Percentiles rank a stretch among this genome's conserved stretches.
phyloP scores from a whole-genome alignment of 495 filamentous ascomycete genomes.

The Parachaetomium inaequale region DNA sequence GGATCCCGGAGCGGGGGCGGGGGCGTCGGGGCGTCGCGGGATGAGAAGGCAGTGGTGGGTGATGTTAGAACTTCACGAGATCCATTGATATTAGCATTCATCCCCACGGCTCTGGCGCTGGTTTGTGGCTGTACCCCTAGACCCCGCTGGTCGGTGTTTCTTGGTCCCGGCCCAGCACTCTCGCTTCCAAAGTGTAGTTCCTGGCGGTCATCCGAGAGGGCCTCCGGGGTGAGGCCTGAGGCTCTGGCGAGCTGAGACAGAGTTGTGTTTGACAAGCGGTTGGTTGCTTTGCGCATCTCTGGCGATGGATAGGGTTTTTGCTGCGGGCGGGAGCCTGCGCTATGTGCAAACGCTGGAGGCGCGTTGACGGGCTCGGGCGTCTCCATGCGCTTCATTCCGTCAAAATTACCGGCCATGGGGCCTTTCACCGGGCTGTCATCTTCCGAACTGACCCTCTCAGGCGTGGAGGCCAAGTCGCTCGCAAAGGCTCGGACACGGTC shows the following conservation, averaged over 20 bases:
- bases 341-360: constrained; percentile 71
- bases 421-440: constrained; percentile 43
- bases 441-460: constrained; percentile 57
- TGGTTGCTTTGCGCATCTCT: constrained; percentile 73
- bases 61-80: constrained; percentile 49
- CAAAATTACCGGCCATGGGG: constrained; percentile 40
- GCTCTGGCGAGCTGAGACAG: constrained; percentile 71
- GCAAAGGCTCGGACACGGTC: constrained; percentile 34
- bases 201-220: constrained; percentile 17
- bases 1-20: constrained; percentile 35
- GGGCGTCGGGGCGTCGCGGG: constrained; percentile 30
- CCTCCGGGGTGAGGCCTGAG: constrained; percentile 43
- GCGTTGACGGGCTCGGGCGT: constrained; percentile 68
- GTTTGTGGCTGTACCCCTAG: constrained; percentile 47
- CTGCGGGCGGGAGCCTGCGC: constrained; percentile 48
- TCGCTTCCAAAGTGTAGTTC: constrained; percentile 31
- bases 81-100: constrained; percentile 49
- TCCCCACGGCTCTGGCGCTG: constrained; percentile 42
- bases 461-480: constrained; percentile 43
- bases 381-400: constrained; percentile 53
- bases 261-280: constrained; percentile 75
- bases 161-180: constrained; percentile 19
- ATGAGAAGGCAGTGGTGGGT: constrained; percentile 21
- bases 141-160: constrained; percentile 36
- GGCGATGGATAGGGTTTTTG: constrained; percentile 65